Evolutionary conservation across 2,329 filamentous ascomycete species (phyloP), one percentile per base, ranked within the genome.

Genomic region (Macrophomina phaseolina): DNA sequence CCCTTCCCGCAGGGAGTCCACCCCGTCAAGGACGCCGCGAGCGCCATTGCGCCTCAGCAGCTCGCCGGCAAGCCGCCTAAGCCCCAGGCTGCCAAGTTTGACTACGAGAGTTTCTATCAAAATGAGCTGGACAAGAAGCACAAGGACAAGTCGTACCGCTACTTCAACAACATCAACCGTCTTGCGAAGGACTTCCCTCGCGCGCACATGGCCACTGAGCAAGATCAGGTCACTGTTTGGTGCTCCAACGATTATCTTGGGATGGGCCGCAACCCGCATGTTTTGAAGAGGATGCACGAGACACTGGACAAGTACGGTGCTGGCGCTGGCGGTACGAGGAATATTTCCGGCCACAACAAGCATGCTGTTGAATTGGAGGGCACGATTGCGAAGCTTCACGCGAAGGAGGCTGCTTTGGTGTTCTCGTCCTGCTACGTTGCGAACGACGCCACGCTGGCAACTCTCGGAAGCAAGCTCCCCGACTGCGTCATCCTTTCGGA

Each of bases 111-210:
- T 55, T 99, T 97, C 81, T 99, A 98, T 82, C 83, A 90, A 71
- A 83, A 83, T 69, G 94, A 99, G 80, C 82, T 99, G 72, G 93
- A 97, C 74, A 98, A 97, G 87, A 99, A 99, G 84, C 95, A 97
- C 86, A 94, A 97, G 86, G 95, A 99, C 86, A 98, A 97, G 84
- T 97, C 94, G 63, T 99, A 99, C 84, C 92, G 95, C 76, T 98
- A 98, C 84, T 99, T 99, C 85, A 99, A 99, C 86, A 99, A 99
- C 85, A 99, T 99, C 88, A 99, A 99, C 77, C 93, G 95, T 42
- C 86, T 99, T 68, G 95, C 95, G 71, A 92, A 95, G 82, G 93
- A 98, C 71, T 99, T 99, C 70, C 95, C 95, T 36, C 92, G 91
- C 70, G 95, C 95, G 53, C 95, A 99, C 80, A 97, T 96, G 86